These are phyloP conservation scores for Kodamaea jinghongensis DNA, from an alignment of 805 yeast species.

Conservation along the genomic window DNA sequence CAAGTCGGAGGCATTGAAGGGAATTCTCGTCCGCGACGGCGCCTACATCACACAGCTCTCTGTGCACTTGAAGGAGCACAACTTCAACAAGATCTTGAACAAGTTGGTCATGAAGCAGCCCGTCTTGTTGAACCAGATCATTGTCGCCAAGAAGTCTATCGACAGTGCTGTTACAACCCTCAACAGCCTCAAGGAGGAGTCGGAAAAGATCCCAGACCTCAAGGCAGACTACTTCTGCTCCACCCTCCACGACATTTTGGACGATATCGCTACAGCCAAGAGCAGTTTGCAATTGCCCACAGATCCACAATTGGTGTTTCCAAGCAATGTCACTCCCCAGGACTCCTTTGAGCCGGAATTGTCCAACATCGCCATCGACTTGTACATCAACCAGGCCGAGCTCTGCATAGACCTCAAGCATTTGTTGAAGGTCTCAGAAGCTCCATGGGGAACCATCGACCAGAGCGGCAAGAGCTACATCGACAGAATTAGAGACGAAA, in stretches of 20 bases:
- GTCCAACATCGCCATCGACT: conserved; percentile 49
- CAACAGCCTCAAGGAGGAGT: background rate
- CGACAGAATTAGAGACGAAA: conserved; percentile 55
- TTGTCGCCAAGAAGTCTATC: conserved; percentile 41
- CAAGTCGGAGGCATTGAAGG: conserved; percentile 57
- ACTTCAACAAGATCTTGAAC: conserved; percentile 32
- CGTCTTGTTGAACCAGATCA: conserved; percentile 41
- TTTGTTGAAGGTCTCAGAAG: conserved; percentile 41
- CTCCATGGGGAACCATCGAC: conserved; percentile 63
- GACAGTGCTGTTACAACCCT: conserved; percentile 19
- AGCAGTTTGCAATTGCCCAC: conserved; percentile 45
- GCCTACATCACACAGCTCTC: conserved; percentile 50
- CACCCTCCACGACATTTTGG: conserved; percentile 10
- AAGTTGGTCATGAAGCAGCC: conserved; percentile 29
- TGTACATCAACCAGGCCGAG: conserved; percentile 61
- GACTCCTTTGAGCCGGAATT: conserved; percentile 45
- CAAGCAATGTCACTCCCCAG: conserved; percentile 44
- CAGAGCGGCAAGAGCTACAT: conserved; percentile 45
- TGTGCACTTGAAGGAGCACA: conserved; percentile 41
- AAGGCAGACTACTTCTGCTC: background rate
- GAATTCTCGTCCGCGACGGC: conserved; percentile 56
- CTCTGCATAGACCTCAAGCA: conserved; percentile 26
- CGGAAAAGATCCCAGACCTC: background rate
- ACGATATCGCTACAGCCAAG: conserved; percentile 23
- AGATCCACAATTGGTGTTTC: conserved; percentile 55